phyloP scores from a whole-genome alignment of 1,284 basidiomycete genomes.

The Prillingera fragicola region DNA sequence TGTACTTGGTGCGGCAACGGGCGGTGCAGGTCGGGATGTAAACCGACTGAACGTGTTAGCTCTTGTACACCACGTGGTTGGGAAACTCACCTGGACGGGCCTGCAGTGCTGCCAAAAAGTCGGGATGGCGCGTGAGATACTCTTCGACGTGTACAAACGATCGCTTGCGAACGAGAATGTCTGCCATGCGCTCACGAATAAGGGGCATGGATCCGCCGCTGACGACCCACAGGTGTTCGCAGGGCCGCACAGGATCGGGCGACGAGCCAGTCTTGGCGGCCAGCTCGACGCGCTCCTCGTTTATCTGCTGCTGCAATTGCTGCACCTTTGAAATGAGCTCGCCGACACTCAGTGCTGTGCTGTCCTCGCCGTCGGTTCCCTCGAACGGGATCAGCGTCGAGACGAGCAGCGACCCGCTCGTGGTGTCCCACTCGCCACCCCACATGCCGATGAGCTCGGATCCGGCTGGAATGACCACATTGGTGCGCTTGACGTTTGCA shows the following conservation, averaged over 20 bases:
- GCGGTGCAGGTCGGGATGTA: conserved; percentile 41
- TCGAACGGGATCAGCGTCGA: conserved; percentile 48
- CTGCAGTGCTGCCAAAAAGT: conserved; percentile 37
- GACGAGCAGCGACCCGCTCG: conserved; percentile 44
- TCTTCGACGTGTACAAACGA: conserved; percentile 47
- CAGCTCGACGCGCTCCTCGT: conserved; percentile 20
- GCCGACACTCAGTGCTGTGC: conserved; percentile 43
- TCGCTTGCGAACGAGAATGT: conserved; percentile 43
- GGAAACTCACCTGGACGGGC: conserved; percentile 32
- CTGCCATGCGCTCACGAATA: conserved; percentile 42
- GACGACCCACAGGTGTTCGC: conserved; percentile 47
- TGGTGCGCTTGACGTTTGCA: conserved; percentile 40
- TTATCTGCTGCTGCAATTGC: conserved; percentile 32
- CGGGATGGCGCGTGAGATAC: conserved; percentile 46
- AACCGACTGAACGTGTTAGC: conserved; percentile 21
- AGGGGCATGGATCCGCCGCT: conserved; percentile 43
- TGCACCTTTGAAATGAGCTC: conserved; percentile 47
- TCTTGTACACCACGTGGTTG: background rate
- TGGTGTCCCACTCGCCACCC: conserved; percentile 48
- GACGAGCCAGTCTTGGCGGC: conserved; percentile 18
- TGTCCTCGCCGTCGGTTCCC: conserved; percentile 47
- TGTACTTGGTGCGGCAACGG: conserved; percentile 15
- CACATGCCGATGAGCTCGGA: conserved; percentile 47
- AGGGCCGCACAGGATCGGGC: conserved; percentile 32
- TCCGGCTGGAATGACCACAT: conserved; percentile 43